Conservation (phyloP, 2,329 filamentous ascomycete genomes). For the Leptoxyphium fumago region DNA sequence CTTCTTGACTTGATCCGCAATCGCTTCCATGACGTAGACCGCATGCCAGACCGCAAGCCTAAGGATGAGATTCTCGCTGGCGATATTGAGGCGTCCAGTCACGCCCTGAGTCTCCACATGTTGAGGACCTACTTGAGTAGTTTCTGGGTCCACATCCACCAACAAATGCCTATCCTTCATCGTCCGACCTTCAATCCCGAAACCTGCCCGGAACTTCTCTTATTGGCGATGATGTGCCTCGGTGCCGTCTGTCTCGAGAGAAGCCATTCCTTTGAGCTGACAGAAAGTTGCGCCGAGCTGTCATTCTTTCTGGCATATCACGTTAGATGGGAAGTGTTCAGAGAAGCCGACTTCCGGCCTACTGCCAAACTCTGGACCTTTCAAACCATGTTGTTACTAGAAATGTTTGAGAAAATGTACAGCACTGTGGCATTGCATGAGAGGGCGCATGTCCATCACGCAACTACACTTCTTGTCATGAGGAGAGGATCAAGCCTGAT, state of each 20-base stretch:
- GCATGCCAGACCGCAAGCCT: conserved; percentile 56
- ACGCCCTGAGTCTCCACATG: conserved; percentile 72
- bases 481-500: conserved; percentile 81
- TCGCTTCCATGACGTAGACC: conserved; percentile 67
- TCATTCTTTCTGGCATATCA: conserved; percentile 88
- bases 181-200: conserved; percentile 86
- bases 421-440: conserved; percentile 85
- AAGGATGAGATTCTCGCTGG: conserved; percentile 69
- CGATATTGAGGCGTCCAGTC: conserved; percentile 47
- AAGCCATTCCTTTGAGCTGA: conserved; percentile 57
- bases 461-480: conserved; percentile 90
- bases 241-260: conserved; percentile 83
- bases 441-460: conserved; percentile 89
- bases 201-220: conserved; percentile 66
- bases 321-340: conserved; percentile 90
- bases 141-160: conserved; percentile 90
- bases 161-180: conserved; percentile 86
- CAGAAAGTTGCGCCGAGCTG: conserved; percentile 62
- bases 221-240: conserved; percentile 83
- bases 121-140: conserved; percentile 90
- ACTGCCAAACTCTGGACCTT: conserved; percentile 95
- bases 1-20: conserved; percentile 68
- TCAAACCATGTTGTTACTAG: conserved; percentile 74
- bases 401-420: conserved; percentile 97
- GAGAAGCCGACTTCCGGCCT: conserved; percentile 75